phyloP scores from a whole-genome alignment of 2,329 filamentous ascomycete species.

The Uncinocarpus reesii region DNA sequence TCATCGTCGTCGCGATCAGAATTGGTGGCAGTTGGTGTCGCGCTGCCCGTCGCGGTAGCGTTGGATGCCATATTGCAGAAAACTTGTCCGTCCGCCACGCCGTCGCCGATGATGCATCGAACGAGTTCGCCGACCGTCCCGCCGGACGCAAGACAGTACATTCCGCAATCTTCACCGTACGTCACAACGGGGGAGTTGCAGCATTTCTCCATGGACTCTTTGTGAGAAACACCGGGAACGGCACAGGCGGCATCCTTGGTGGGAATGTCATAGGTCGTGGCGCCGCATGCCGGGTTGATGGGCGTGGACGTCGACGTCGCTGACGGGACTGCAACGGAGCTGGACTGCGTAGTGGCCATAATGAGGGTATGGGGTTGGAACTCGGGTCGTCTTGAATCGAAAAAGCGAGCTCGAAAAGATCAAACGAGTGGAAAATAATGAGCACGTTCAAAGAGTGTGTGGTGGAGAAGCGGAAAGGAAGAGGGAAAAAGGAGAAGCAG shows the following conservation, averaged over 20 bases:
- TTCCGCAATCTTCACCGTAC: constrained; percentile 41
- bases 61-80: constrained; percentile 38
- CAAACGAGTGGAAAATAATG: background rate
- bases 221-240: constrained; percentile 3
- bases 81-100: constrained; percentile 30
- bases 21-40: constrained; percentile 10
- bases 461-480: background rate
- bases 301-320: background rate
- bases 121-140: constrained; percentile 31
- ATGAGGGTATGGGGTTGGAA: background rate
- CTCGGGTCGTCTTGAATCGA: background rate
- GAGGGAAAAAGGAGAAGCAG: background rate
- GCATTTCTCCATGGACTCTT: constrained; percentile 37
- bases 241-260: constrained; percentile 11
- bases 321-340: background rate
- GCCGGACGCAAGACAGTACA: constrained; percentile 42
- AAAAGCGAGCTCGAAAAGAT: background rate
- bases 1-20: constrained; percentile 1
- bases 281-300: constrained; percentile 7
- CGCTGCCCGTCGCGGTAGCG: constrained; percentile 31
- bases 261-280: constrained; percentile 10
- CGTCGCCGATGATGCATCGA: constrained; percentile 34
- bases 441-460: no score
- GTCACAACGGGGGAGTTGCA: constrained; percentile 37
- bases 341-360: constrained; percentile 2